Base-by-base conservation (phyloP, 495 filamentous ascomycete species). In the Lophiotrema nucula region DNA sequence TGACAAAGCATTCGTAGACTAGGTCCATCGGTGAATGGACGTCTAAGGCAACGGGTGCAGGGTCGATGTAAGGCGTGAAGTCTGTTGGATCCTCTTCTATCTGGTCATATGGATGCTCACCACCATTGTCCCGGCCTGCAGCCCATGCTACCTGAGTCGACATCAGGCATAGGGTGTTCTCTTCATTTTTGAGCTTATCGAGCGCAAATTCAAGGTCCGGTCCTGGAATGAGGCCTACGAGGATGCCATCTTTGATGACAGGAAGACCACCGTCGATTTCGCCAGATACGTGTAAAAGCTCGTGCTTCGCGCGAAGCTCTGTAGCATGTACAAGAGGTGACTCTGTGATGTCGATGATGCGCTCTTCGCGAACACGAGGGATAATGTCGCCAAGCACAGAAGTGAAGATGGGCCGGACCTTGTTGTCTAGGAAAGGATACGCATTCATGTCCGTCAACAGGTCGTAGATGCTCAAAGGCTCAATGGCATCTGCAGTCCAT, bases 1-100 rank as follows among this genome's bases (percentile, higher is more conserved):
- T 98, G 39, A 89, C 89, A 73, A 97, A 98, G 65, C 90, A 95
- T 69, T 98, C 92, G 62, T 96, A 97, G 35, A 96, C 93, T 47
- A 97, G 70, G 70, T 98, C 92, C 79, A 98, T 93, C 1, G 93
- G 90, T 1, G 87, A 92, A 65, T 87, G 82, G 25, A 95, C 86
- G 68, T 97, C 93, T 22, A 98, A 76, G 5, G 92, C 83, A 15
- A 98, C 77, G 1, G 93, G 93, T 21, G 92, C 87, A 2, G 89
- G 89, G 71, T 98, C 93, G 72, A 98, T 95, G 68, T 84, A 96
- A 0, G 80, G 84, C 10, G 88, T 92, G 60, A 98, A 97, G 70
- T 98, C 89, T 4, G 80, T 88, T 5, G 84, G 85, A 60, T 91
- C 76, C 2, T 73, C 66, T 1, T 77, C 79, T 19, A 74, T 76